Base-by-base conservation (phyloP, 2,329 filamentous ascomycete species). In the Aspergillus vadensis region DNA sequence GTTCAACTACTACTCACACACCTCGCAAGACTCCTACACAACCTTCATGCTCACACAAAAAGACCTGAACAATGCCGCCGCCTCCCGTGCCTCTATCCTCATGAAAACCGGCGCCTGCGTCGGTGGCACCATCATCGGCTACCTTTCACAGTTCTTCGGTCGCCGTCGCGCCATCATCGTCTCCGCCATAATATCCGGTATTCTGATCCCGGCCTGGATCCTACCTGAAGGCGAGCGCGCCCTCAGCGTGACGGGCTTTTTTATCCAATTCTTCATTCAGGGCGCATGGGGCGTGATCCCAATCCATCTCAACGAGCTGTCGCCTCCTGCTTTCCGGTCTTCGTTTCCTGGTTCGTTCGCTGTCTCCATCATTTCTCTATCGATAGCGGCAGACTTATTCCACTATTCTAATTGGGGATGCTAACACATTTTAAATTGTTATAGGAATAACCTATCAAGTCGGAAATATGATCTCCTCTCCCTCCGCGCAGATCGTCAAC, bases 101-200 rank as follows among this genome's bases (percentile, higher is more conserved):
- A 92, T 91, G 87, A 92, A 92, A 77, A 86, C 84, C 1, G 90
- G 91, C 25, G 89, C 90, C 47, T 90, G 88, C 67, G 85, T 91
- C 1, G 90, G 71, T 5, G 71, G 71, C 17, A 72, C 70, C 5
- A 71, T 73, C 7, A 70, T 73, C 43, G 91, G 91, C 21, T 93
- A 92, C 73, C 68, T 87, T 7, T 91, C 88, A 7, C 90, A 94
- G 71, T 91, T 88, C 71, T 77, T 92, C 51, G 91, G 91, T 14
- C 88, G 91, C 36, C 86, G 91, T 14, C 72, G 74, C 14, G 69
- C 74, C 12, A 78, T 78, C 44, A 67, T 90, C 65, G 76, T 85
- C 10, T 81, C 87, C 7, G 91, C 82, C 4, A 83, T 95, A 6
- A 86, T 93, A 77, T 87, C 54, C 62, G 80, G 83, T 4, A 77